Conservation (phyloP, 2,329 filamentous ascomycete species). For the Lachnellula subtilissima region DNA sequence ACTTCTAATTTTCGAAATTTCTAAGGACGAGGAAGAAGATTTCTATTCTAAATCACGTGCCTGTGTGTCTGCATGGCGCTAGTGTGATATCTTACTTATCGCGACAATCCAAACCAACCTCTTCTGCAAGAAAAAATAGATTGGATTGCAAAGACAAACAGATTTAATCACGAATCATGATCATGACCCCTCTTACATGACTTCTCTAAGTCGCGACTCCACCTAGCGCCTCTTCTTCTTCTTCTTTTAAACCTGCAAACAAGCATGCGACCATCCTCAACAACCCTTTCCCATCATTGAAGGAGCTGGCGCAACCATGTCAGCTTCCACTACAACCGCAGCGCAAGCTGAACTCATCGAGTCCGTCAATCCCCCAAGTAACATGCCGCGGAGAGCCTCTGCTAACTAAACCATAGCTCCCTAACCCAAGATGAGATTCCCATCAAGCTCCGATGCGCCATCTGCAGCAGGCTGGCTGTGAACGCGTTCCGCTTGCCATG, state of each 20-base stretch:
- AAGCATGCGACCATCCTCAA: conserved; percentile 3
- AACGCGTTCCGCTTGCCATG: conserved; percentile 90
- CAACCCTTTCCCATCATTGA: background rate
- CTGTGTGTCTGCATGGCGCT: background rate
- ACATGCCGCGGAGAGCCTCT: background rate
- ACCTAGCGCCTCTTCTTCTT: background rate
- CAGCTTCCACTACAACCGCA: conserved; percentile 23
- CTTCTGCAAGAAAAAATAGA: no score
- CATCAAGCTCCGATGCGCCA: conserved; percentile 92
- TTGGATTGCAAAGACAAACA: conserved; percentile 2
- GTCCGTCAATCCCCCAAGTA: conserved; percentile 14
- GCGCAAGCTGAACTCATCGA: conserved; percentile 33
- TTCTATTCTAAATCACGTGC: background rate
- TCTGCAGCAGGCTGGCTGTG: conserved; percentile 84
- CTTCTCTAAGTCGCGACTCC: background rate
- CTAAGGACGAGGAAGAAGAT: background rate
- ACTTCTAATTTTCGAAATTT: background rate
- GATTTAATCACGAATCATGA: background rate
- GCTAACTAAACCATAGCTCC: conserved; percentile 24
- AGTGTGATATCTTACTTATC: background rate
- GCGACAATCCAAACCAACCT: background rate
- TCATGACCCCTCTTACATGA: background rate
- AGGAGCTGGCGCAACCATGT: conserved; percentile 19
- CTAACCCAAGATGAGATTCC: conserved; percentile 68
- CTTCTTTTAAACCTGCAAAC: background rate